Base-by-base conservation (phyloP, 148 eudicot species). In the Simmondsia chinensis region DNA sequence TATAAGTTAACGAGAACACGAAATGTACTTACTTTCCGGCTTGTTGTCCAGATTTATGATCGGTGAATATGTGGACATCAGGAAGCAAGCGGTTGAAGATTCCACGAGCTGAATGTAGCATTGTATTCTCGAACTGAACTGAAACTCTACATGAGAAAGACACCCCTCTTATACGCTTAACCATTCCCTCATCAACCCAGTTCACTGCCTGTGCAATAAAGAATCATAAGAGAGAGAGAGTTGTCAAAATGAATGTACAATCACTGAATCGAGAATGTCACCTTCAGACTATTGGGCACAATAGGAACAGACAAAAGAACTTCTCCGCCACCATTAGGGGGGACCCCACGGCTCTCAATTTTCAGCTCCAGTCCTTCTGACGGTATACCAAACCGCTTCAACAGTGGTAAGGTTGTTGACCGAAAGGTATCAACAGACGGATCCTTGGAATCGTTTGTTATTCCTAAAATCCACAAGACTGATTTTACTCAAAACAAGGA, bases 1-100 rank as follows among this genome's bases (percentile, higher is more conserved):
- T 11, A 27, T 10, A 33, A 20, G 13, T 17, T 46, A 19, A 6
- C 12, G 20, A 34, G 54, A 33, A 19, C 14, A n/a, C 33, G 52
- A 59, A n/a, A n/a, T n/a, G n/a, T n/a, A n/a, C 94, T n/a, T 84
- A 89, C 95, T 79, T 82, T 64, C 94, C 95, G 58, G 94, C 82
- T 68, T 71, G 77, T 16, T 34, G 36, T 32, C 85, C 88, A 33
- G 76, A 68, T 76, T 75, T 82, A 38, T 91, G 95, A 60, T 91
- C 99, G 4, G 88, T 79, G 39, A 60, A 76, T 46, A 91, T 68
- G 66, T 76, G 80, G 33, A 91, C 80, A 73, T 85, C 95, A 13
- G 82, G 79, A 60, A 85, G 86, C 64, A 91, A 69, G 32, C 57
- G 77, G 63, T 91, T 91, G 33, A 91, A 72, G 62, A 91, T 66